Conservation (phyloP, 495 filamentous ascomycete species). For the Aspergillus homomorphus region DNA sequence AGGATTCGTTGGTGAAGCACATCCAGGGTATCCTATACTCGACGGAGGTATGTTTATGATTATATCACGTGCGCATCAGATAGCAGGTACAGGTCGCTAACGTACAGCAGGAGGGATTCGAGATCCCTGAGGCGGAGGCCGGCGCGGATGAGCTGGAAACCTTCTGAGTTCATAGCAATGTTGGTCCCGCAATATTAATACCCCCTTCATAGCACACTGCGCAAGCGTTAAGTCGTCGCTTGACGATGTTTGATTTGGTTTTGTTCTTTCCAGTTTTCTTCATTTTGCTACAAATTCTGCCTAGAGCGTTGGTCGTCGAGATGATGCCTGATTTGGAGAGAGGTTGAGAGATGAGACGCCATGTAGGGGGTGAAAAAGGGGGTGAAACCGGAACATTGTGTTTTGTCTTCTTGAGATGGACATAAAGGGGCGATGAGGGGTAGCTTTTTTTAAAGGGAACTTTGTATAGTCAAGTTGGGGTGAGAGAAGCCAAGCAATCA, state of each 20-base stretch:
- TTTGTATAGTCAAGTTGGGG: not conserved
- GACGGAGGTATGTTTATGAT: slow-evolving; percentile 64
- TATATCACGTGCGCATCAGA: not conserved
- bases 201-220: slow-evolving; percentile 13
- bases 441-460: not conserved
- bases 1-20: slow-evolving; percentile 84
- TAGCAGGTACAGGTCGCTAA: slow-evolving; percentile 6
- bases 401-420: not conserved
- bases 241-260: not conserved
- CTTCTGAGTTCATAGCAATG: slow-evolving; percentile 32
- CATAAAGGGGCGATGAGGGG: not conserved
- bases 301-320: slow-evolving; percentile 1
- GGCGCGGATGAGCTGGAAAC: slow-evolving; percentile 49
- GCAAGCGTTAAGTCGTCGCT: slow-evolving; percentile 2
- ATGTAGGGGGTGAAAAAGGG: not conserved
- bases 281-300: not conserved
- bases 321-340: not conserved
- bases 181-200: slow-evolving; percentile 24
- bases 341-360: not conserved
- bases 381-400: not conserved
- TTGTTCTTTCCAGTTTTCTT: not conserved
- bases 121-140: slow-evolving; percentile 30
- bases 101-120: slow-evolving; percentile 32
- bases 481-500: not conserved
- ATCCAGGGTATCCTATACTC: slow-evolving; percentile 97